Evolutionary conservation across 805 yeast genomes (phyloP).

Genomic region (Metschnikowia henanensis): DNA sequence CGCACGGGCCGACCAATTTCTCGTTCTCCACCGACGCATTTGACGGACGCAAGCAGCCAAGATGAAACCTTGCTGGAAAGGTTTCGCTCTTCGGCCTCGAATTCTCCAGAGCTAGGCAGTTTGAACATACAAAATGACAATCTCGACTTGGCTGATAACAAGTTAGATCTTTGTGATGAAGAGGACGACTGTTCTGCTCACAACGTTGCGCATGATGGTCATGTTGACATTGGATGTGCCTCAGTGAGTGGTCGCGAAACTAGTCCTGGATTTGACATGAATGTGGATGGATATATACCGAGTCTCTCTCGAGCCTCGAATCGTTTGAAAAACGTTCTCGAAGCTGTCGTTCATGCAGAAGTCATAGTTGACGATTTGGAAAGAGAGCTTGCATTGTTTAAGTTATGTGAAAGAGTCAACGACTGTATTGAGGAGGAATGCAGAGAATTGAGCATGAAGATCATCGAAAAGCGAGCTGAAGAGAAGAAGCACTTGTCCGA

Average conservation of each 20-base stretch:
- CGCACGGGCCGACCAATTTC: slow-evolving; percentile 22
- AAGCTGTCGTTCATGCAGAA: slow-evolving; percentile 36
- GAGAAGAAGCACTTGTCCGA: slow-evolving; percentile 30
- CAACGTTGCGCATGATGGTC: slow-evolving; percentile 20
- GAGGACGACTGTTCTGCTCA: slow-evolving; percentile 23
- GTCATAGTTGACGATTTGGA: slow-evolving; percentile 32
- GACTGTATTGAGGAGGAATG: slow-evolving; percentile 33
- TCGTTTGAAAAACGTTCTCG: slow-evolving; percentile 30
- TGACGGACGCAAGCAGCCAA: slow-evolving; percentile 3
- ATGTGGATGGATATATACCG: too few species aligned
- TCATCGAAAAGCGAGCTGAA: slow-evolving; percentile 34
- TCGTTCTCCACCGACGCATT: slow-evolving; percentile 13
- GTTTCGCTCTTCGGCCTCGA: slow-evolving; percentile 36
- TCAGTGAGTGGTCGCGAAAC: too few species aligned
- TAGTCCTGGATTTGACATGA: too few species aligned
- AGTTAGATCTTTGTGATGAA: slow-evolving; percentile 30
- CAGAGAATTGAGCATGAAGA: slow-evolving; percentile 29
- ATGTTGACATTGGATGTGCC: slow-evolving; percentile 23
- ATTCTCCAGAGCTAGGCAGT: slow-evolving; percentile 39
- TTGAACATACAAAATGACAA: slow-evolving; percentile 32
- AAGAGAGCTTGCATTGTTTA: slow-evolving; percentile 33
- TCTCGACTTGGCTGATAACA: slow-evolving; percentile 34
- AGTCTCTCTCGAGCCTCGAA: slow-evolving; percentile 17
- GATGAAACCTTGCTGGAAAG: slow-evolving; percentile 20
- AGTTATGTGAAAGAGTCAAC: slow-evolving; percentile 34